phyloP scores from a whole-genome alignment of 2,329 filamentous ascomycete genomes.

The Berkeleyomyces rouxiae region DNA sequence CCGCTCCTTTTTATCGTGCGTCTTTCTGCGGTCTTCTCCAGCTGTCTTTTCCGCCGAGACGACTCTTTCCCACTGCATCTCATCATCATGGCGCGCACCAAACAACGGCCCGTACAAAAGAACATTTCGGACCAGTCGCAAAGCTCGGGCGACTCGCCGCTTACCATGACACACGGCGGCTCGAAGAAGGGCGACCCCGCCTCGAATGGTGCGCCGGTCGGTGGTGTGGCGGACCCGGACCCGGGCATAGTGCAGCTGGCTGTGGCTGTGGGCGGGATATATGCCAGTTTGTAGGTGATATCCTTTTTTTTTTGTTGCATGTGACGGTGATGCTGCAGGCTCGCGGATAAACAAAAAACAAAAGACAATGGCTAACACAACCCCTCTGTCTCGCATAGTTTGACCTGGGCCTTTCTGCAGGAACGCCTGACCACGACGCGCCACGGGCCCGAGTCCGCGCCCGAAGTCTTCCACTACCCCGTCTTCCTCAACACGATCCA shows the following conservation, averaged over 20 bases:
- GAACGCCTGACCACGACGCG: conserved; percentile 91
- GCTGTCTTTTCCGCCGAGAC: conserved; percentile 12
- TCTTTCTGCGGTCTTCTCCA: conserved; percentile 14
- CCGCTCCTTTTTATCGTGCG: conserved; percentile 15
- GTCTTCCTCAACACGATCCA: conserved; percentile 95
- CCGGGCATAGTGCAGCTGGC: conserved; percentile 59
- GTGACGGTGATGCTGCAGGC: not conserved
- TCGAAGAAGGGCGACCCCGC: not conserved
- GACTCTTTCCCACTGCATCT: not conserved
- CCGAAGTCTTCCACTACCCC: conserved; percentile 77
- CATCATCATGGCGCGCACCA: conserved; percentile 50
- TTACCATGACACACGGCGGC: not conserved
- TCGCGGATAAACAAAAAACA: not conserved
- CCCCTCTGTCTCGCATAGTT: conserved; percentile 30
- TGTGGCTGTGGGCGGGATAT: conserved; percentile 86
- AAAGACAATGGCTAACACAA: not conserved
- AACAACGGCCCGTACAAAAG: conserved; percentile 50
- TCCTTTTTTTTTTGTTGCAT: not conserved
- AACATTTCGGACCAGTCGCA: conserved; percentile 48
- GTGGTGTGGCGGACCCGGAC: conserved; percentile 21
- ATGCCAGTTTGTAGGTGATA: conserved; percentile 70
- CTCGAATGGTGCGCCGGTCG: conserved; percentile 16
- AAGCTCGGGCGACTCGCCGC: conserved; percentile 24
- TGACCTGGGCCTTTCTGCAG: conserved; percentile 93
- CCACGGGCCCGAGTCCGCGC: conserved; percentile 48